Conservation (phyloP, 768 basidiomycete genomes). For the Auriscalpium orientale region DNA sequence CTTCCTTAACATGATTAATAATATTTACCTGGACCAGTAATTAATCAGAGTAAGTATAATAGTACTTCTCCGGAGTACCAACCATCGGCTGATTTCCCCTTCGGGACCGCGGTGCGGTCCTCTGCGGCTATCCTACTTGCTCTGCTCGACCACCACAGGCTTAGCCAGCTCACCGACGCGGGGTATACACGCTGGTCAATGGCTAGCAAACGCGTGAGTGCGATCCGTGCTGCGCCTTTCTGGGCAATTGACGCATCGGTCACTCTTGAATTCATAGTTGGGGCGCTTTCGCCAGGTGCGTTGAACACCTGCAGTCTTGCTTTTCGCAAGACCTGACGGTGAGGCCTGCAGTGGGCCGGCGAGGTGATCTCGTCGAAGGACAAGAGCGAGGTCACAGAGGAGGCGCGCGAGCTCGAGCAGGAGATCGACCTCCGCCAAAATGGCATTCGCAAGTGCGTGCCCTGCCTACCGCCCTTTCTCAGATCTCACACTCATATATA, state of each 20-base stretch:
- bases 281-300: not conserved
- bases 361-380: conserved; percentile 83
- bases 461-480: not conserved
- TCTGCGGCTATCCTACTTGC: too few species aligned
- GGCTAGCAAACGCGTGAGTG: not conserved
- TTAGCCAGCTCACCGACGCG: too few species aligned
- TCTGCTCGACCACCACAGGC: too few species aligned
- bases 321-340: not conserved
- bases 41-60: too few species aligned
- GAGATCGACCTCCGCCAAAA: conserved; percentile 77
- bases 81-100: too few species aligned
- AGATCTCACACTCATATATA: not conserved
- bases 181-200: not conserved
- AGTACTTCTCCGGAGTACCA: too few species aligned
- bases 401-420: conserved; percentile 73
- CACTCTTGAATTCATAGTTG: not conserved
- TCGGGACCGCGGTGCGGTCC: too few species aligned
- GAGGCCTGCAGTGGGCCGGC: conserved; percentile 64
- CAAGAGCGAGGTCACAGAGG: conserved; percentile 70
- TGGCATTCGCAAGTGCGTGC: conserved; percentile 62
- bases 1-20: too few species aligned
- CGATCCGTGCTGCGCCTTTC: not conserved
- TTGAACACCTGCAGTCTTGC: not conserved
- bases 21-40: too few species aligned
- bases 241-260: not conserved